phyloP scores from a whole-genome alignment of 768 basidiomycete genomes.

The Lentinula lateritia region DNA sequence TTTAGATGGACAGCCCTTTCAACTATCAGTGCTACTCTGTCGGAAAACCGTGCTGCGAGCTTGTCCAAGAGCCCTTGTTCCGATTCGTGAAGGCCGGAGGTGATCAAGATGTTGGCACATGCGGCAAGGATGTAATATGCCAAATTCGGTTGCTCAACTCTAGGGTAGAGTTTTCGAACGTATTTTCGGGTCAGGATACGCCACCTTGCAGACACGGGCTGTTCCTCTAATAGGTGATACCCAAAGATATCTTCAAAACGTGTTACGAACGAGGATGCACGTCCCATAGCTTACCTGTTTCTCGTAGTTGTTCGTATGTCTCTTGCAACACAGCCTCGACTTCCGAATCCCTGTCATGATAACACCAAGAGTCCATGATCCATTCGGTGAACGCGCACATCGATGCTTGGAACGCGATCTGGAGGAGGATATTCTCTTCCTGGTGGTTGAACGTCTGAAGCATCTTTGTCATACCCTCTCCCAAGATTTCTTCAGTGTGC shows the following conservation, averaged over 20 bases:
- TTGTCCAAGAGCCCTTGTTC: constrained; percentile 28
- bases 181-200: constrained; percentile 12
- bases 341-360: constrained; percentile 10
- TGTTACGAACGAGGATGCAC: background rate
- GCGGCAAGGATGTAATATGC: constrained; percentile 26
- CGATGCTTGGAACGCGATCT: constrained; percentile 11
- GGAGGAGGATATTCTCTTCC: constrained; percentile 9
- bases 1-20: constrained; percentile 44
- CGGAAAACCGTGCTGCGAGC: constrained; percentile 37
- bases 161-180: constrained; percentile 5
- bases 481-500: constrained; percentile 11
- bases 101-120: constrained; percentile 35
- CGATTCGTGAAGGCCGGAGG: constrained; percentile 29
- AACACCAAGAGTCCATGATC: constrained; percentile 13
- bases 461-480: constrained; percentile 9
- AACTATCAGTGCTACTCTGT: constrained; percentile 36
- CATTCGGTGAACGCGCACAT: constrained; percentile 14
- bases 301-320: constrained; percentile 10
- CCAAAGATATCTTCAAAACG: background rate
- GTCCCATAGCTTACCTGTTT: constrained; percentile 3
- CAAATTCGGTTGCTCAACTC: constrained; percentile 1
- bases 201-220: constrained; percentile 9
- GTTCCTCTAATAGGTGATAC: constrained; percentile 7
- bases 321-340: constrained; percentile 14
- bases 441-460: constrained; percentile 9